Conservation (phyloP, 2,329 filamentous ascomycete genomes). For the Colletotrichum higginsianum region DNA sequence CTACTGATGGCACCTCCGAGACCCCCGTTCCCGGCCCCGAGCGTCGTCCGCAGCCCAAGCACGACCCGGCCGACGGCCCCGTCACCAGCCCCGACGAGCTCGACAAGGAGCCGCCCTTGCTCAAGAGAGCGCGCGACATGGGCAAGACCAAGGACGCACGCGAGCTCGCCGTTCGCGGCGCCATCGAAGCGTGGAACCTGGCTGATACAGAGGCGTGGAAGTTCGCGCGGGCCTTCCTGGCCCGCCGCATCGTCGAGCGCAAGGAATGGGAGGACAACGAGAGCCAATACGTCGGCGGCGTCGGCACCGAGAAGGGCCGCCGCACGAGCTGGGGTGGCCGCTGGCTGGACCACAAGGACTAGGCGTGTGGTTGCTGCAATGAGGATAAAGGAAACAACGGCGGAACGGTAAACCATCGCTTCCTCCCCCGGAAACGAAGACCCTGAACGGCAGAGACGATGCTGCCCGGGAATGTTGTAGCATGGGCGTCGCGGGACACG, state of each 20-base stretch:
- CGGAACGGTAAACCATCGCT: too few relatives aligned
- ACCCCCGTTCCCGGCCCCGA: conserved; percentile 73
- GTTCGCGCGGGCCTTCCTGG: conserved; percentile 78
- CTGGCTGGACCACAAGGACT: conserved; percentile 52
- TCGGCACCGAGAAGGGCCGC: conserved; percentile 65
- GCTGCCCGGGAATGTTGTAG: conserved; percentile 5
- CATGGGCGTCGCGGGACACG: conserved; percentile 4
- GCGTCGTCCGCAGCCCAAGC: conserved; percentile 65
- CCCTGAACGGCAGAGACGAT: neutral
- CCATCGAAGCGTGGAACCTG: conserved; percentile 77
- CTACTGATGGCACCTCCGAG: conserved; percentile 67
- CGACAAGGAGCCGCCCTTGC: conserved; percentile 67
- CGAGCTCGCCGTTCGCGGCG: conserved; percentile 64
- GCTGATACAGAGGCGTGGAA: conserved; percentile 85
- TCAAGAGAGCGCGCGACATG: conserved; percentile 64
- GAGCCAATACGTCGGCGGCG: conserved; percentile 73
- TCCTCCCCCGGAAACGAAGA: neutral
- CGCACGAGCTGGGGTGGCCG: conserved; percentile 51
- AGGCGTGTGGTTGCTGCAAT: neutral
- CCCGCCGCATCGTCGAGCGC: conserved; percentile 74
- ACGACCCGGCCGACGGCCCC: conserved; percentile 64
- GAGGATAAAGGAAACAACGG: neutral
- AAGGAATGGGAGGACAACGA: conserved; percentile 80
- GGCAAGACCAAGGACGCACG: conserved; percentile 58
- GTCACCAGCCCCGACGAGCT: conserved; percentile 67